phyloP scores from a whole-genome alignment of 202 grass and related monocot genomes.

The Setaria viridis region DNA sequence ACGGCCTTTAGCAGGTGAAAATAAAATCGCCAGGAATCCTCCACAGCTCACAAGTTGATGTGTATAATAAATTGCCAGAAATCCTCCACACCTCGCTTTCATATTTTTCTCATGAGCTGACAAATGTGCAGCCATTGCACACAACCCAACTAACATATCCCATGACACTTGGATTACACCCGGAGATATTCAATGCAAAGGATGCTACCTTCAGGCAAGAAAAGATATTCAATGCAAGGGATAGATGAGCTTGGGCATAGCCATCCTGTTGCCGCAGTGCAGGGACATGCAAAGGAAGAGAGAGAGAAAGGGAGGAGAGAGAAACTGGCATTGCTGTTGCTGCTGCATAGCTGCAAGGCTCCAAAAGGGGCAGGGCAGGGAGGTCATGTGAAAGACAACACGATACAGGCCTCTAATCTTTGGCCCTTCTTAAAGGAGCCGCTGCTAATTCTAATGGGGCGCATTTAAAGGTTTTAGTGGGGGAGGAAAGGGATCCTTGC shows the following conservation, averaged over 20 bases:
- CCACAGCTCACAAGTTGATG: conserved; percentile 6
- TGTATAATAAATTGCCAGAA: neutral
- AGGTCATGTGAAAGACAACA: conserved; percentile 49
- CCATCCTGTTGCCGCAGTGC: neutral
- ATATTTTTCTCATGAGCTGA: conserved; percentile 42
- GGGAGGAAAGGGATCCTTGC: conserved; percentile 46
- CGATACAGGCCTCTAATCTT: conserved; percentile 41
- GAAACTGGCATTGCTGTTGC: neutral
- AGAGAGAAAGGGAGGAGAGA: neutral
- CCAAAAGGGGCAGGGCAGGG: conserved; percentile 24
- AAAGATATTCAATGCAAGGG: conserved; percentile 32
- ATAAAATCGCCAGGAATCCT: neutral
- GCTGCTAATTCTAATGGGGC: conserved; percentile 37
- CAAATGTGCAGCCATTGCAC: conserved; percentile 20
- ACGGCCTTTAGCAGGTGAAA: neutral
- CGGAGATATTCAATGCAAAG: conserved; percentile 24
- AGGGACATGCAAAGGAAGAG: neutral
- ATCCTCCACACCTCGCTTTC: conserved; percentile 7
- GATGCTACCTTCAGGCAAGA: conserved; percentile 16
- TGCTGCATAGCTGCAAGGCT: conserved; percentile 7
- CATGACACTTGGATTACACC: conserved; percentile 32
- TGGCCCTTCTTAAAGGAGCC: conserved; percentile 26
- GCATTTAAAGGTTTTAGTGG: conserved; percentile 54
- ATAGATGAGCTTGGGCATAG: conserved; percentile 20
- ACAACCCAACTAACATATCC: conserved; percentile 19